Evolutionary conservation across 805 yeast genomes (phyloP).

Genomic region (Kodamaea lidongshanica): DNA sequence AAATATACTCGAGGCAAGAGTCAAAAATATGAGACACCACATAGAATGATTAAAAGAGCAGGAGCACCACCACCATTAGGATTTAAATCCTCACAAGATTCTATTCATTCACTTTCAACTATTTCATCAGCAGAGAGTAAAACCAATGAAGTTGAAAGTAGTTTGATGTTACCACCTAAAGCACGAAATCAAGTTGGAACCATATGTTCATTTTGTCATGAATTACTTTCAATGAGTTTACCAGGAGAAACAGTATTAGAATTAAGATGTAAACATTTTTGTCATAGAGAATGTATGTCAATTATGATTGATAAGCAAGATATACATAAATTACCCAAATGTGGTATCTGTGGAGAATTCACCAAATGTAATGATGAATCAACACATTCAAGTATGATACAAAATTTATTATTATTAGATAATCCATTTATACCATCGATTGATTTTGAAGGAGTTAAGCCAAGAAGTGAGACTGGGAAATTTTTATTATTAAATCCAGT

Average conservation of each 20-base stretch:
- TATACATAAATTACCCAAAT: slow-evolving; percentile 9
- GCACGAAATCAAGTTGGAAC: slow-evolving; percentile 3
- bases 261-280: slow-evolving; percentile 20
- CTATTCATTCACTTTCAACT: slow-evolving; percentile 5
- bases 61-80: slow-evolving; percentile 8
- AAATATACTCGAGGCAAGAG: slow-evolving; percentile 3
- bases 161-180: slow-evolving; percentile 1
- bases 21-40: slow-evolving; percentile 4
- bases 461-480: slow-evolving; percentile 2
- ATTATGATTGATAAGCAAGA: slow-evolving; percentile 10
- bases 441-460: slow-evolving; percentile 1
- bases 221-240: slow-evolving; percentile 10
- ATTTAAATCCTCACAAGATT: slow-evolving; percentile 1
- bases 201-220: slow-evolving; percentile 17
- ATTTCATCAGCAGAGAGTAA: slow-evolving; percentile 6
- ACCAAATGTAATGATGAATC: slow-evolving; percentile 11
- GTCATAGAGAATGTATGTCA: slow-evolving; percentile 21
- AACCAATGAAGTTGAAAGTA: no score
- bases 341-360: slow-evolving; percentile 11
- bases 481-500: slow-evolving; percentile 6
- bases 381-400: slow-evolving; percentile 6
- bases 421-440: slow-evolving; percentile 7
- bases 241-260: slow-evolving; percentile 15
- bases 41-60: slow-evolving; percentile 7
- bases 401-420: slow-evolving; percentile 4